Conservation (phyloP, 1,139 yeast species). For the Kodamaea plutei region DNA sequence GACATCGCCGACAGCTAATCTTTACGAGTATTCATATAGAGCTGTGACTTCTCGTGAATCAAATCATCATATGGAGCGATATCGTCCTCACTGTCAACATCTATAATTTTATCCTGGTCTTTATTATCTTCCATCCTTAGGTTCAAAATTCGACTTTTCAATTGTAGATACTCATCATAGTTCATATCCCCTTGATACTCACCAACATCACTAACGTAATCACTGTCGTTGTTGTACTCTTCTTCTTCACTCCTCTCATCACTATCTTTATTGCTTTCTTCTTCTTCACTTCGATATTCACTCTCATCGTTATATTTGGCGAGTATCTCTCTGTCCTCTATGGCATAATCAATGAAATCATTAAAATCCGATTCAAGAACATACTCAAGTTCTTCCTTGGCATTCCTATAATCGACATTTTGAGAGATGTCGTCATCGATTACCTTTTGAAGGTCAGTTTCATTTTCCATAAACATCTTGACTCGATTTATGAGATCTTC, state of each 20-base stretch:
- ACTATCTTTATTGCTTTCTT: not conserved
- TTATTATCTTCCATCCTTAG: not conserved
- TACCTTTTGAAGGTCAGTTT: constrained; percentile 4
- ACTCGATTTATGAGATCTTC: constrained; percentile 5
- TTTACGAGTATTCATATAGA: no score
- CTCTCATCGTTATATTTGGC: not conserved
- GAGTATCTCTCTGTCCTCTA: constrained; percentile 3
- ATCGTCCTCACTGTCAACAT: constrained; percentile 15
- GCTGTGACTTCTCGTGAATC: not conserved
- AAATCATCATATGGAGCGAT: constrained; percentile 12
- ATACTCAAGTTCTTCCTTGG: constrained; percentile 6
- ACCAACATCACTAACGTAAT: constrained; percentile 12
- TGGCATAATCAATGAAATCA: constrained; percentile 12
- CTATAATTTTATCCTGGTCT: constrained; percentile 8
- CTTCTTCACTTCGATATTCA: not conserved
- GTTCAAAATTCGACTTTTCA: constrained; percentile 1
- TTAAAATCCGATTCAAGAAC: constrained; percentile 9
- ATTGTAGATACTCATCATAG: constrained; percentile 7
- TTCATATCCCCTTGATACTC: constrained; percentile 5
- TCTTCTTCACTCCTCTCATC: not conserved
- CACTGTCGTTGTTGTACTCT: constrained; percentile 15
- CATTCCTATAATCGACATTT: constrained; percentile 3
- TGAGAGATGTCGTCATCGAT: constrained; percentile 2
- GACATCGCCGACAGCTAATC: no score
- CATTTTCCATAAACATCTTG: constrained; percentile 7